Conservation (phyloP, 1,284 basidiomycete genomes). For the Vanrija sp. region DNA sequence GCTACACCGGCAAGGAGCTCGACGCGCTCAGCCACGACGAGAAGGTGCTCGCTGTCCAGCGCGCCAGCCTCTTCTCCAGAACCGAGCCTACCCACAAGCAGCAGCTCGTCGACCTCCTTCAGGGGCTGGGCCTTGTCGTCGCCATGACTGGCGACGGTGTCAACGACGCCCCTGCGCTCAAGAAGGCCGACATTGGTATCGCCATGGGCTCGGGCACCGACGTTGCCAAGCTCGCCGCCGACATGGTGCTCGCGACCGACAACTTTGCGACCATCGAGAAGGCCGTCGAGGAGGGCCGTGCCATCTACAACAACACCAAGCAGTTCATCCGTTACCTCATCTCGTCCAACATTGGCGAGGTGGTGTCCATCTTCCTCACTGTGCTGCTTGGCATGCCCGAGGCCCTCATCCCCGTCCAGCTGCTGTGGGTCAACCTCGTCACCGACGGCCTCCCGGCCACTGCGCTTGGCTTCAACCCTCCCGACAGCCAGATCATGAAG, state of each 20-base stretch:
- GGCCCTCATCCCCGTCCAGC: conserved; percentile 93
- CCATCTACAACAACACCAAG: conserved; percentile 99
- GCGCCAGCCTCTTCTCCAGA: conserved; percentile 83
- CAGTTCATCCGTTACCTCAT: conserved; percentile 68
- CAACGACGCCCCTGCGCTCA: conserved; percentile 94
- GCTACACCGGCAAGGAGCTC: conserved; percentile 89
- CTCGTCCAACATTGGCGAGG: conserved; percentile 97
- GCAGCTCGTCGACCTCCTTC: conserved; percentile 91
- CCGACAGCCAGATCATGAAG: conserved; percentile 93
- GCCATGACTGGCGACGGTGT: conserved; percentile 97
- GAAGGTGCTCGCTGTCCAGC: conserved; percentile 78
- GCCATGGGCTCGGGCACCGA: conserved; percentile 99
- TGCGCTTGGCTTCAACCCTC: conserved; percentile 96
- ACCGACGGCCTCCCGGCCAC: conserved; percentile 90
- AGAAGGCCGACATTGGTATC: conserved; percentile 96
- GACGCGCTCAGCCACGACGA: conserved; percentile 75
- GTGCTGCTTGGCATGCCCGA: conserved; percentile 98
- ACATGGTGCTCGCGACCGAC: conserved; percentile 77
- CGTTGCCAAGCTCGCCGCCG: conserved; percentile 95
- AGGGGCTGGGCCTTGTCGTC: conserved; percentile 87
- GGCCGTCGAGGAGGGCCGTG: conserved; percentile 92
- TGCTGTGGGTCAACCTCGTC: conserved; percentile 95
- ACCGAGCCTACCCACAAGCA: conserved; percentile 95
- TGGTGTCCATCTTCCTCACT: conserved; percentile 95
- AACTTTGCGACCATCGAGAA: conserved; percentile 80